Conservation (phyloP, 2,329 filamentous ascomycete genomes). For the Stemphylium beticola region DNA sequence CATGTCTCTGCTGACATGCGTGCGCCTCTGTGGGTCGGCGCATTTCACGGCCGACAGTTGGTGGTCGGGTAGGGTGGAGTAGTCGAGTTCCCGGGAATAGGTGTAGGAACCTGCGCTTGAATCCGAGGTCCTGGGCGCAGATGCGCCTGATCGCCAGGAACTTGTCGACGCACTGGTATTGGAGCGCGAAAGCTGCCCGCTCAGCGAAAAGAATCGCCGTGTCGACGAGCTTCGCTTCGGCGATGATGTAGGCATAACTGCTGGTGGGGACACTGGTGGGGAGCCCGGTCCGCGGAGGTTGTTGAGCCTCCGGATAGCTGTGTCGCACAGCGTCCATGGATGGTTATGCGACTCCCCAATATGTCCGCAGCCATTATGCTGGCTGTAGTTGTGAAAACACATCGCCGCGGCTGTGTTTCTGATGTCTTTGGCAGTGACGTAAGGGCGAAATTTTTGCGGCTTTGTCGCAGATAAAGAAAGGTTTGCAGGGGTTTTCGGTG, state of each 20-base stretch:
- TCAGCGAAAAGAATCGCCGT: slow-evolving; percentile 36
- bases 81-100: slow-evolving; percentile 19
- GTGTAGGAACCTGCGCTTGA: slow-evolving; percentile 20
- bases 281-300: slow-evolving; percentile 36
- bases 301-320: slow-evolving; percentile 30
- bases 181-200: slow-evolving; percentile 32
- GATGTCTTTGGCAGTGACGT: slow-evolving; percentile 14
- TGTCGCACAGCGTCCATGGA: slow-evolving; percentile 39
- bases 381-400: slow-evolving; percentile 45
- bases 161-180: slow-evolving; percentile 22
- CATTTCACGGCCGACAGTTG: slow-evolving; percentile 33
- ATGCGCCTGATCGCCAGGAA: slow-evolving; percentile 21
- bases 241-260: slow-evolving; percentile 13
- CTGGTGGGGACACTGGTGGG: slow-evolving; percentile 31
- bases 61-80: slow-evolving; percentile 34
- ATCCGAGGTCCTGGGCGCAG: slow-evolving; percentile 18
- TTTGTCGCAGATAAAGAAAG: not conserved
- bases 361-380: slow-evolving; percentile 45
- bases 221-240: slow-evolving; percentile 30
- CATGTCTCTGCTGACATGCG: slow-evolving; percentile 32
- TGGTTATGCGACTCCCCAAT: slow-evolving; percentile 33
- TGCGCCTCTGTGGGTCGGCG: slow-evolving; percentile 22
- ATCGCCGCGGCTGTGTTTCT: slow-evolving; percentile 11
- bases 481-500: slow-evolving; percentile 9
- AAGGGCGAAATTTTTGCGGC: not conserved